Base-by-base conservation (phyloP, 768 basidiomycete genomes). In the Boletus reticuloceps region DNA sequence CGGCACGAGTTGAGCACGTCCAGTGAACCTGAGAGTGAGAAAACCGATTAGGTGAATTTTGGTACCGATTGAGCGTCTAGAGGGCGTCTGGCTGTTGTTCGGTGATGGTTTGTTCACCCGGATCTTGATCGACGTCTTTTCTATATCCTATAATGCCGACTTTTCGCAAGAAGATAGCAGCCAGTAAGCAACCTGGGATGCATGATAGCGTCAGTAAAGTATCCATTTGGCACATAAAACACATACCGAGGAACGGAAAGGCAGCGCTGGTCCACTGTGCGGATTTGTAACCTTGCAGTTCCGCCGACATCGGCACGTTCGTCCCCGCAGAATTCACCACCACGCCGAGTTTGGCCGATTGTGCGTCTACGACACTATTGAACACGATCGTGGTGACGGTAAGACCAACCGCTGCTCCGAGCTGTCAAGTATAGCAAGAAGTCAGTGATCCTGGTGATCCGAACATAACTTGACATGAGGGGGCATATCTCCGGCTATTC, bases 341-440 rank as follows among this genome's bases (percentile, higher is more conserved):
- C 12, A 78, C 72, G 34, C 72, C 77, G 40, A 65, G 53, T 54
- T 47, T 58, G 31, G 58, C 54, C 14, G 77, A 68, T 29, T 74
- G 63, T 13, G 69, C 56, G 5, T 55, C 52, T 13, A 79, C 70
- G n/a, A 82, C 78, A 2, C 76, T 69, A 59, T 90, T 79, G 68
- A 82, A 88, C 37, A 89, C 84, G 31, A 90, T 85, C 1, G 88
- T 90, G 9, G 83, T 79, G 16, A 89, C 76, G 12, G 88, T 85
- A 4, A 90, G 75, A 16, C 89, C 89, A 37, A 89, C 76, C 7
- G 86, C 79, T 0, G 81, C 82, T 8, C 89, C 89, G 14, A 91
- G 69, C 87, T 86, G 55, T 41, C 5, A 10, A 36, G 19, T 3
- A 13, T 42, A 10, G 25, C 22, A 13, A 12, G 6, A 22, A 31